A percentile compares a stretch with the other conserved stretches of the same genome.
phyloP scores from a whole-genome alignment of 805 yeast genomes.

The Kodamaea fukazawae region DNA sequence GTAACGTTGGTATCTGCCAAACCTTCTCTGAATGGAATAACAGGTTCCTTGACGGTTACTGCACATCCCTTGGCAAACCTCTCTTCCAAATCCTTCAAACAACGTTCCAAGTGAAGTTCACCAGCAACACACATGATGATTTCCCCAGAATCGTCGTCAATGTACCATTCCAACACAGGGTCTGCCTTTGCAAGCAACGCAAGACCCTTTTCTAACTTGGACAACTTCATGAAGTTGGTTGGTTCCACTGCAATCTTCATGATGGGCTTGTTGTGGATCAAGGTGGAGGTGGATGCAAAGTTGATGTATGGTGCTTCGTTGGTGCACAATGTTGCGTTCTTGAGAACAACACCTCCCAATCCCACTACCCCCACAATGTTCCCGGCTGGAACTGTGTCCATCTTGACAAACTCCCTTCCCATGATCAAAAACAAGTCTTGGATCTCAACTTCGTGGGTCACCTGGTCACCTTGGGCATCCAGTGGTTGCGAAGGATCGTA shows the following conservation, averaged over 20 bases:
- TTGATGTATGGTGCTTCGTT: conserved; percentile 64
- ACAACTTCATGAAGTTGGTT: conserved; percentile 76
- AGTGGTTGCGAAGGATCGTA: conserved; percentile 59
- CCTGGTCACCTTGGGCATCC: conserved; percentile 46
- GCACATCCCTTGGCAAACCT: conserved; percentile 87
- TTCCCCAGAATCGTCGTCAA: conserved; percentile 86
- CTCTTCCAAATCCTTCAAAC: conserved; percentile 84
- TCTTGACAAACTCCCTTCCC: conserved; percentile 85
- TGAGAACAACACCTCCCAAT: conserved; percentile 73
- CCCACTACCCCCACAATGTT: conserved; percentile 94
- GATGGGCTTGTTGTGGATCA: conserved; percentile 75
- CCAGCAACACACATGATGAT: conserved; percentile 94
- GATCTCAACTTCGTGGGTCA: conserved; percentile 55
- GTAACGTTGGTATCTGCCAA: conserved; percentile 50
- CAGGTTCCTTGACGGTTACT: conserved; percentile 83
- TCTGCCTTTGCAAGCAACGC: conserved; percentile 81
- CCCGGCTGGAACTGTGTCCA: conserved; percentile 87
- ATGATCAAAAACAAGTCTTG: conserved; percentile 75
- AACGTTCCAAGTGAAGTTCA: conserved; percentile 91
- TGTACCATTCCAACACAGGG: conserved; percentile 86
- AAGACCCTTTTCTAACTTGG: conserved; percentile 72
- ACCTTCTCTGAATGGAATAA: conserved; percentile 91
- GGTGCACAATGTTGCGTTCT: conserved; percentile 77
- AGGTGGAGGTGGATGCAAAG: conserved; percentile 46
- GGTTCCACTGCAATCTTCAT: conserved; percentile 97